These are phyloP conservation scores for Taphrina sp. DNA, from an alignment of 1,139 yeast genomes.

Conservation along the genomic window DNA sequence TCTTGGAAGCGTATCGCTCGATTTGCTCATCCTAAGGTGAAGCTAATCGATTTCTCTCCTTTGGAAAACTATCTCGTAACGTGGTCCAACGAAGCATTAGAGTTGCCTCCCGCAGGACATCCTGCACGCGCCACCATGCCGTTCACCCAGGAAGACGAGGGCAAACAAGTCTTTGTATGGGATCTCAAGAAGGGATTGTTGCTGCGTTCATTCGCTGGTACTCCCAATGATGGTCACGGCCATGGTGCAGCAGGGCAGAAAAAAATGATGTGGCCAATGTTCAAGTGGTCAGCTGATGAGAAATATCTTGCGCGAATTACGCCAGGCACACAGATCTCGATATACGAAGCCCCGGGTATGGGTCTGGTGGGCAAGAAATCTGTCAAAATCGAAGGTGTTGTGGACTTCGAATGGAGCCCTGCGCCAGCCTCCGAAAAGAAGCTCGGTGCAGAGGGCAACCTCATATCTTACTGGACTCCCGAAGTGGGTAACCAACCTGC, in stretches of 20 bases:
- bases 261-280: constrained; percentile 90
- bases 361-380: constrained; percentile 81
- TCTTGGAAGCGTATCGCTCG: constrained; percentile 71
- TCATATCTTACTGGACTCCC: constrained; percentile 95
- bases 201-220: constrained; percentile 84
- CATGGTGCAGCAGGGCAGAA: constrained; percentile 36
- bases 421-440: constrained; percentile 65
- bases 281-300: constrained; percentile 94
- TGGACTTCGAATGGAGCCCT: constrained; percentile 95
- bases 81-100: constrained; percentile 80
- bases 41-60: constrained; percentile 89
- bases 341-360: constrained; percentile 72
- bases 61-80: constrained; percentile 87
- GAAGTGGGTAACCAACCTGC: constrained; percentile 92
- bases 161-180: constrained; percentile 95
- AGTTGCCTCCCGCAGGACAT: constrained; percentile 63
- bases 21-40: constrained; percentile 84
- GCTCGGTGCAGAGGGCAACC: constrained; percentile 57
- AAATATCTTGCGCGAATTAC: constrained; percentile 93
- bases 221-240: constrained; percentile 50
- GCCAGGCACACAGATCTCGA: constrained; percentile 80
- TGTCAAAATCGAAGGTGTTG: constrained; percentile 77
- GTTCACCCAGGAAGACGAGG: constrained; percentile 82
- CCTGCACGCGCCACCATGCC: constrained; percentile 66
- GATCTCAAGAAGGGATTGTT: constrained; percentile 80